Conservation (phyloP, 441 rosid genomes). For the Gossypium davidsonii region DNA sequence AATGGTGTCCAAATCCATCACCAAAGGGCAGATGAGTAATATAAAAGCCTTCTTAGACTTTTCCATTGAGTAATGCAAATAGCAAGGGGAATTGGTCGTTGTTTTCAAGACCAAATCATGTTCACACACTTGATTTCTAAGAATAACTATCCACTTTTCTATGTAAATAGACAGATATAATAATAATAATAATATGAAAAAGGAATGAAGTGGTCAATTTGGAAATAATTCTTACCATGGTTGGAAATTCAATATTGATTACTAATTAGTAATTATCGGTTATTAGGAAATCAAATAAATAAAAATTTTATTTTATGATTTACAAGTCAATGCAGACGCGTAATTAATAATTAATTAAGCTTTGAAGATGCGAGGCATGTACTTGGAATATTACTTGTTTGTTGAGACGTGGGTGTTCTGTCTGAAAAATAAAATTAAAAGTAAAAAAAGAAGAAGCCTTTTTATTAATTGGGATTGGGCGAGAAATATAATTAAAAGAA, state of each 20-base stretch:
- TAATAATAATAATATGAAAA: too few species aligned
- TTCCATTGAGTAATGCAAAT: not conserved
- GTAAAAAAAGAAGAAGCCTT: not conserved
- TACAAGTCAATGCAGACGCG: not conserved
- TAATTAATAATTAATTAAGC: not conserved
- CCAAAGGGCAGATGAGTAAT: not conserved
- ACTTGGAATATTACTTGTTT: not conserved
- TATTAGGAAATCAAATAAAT: not conserved
- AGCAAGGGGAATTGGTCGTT: not conserved
- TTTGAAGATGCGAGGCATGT: slow-evolving; percentile 4
- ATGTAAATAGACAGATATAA: not conserved
- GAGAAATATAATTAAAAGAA: not conserved
- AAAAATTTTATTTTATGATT: not conserved
- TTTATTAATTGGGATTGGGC: not conserved
- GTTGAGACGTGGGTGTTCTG: not conserved
- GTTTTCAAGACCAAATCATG: not conserved
- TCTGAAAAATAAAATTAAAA: not conserved
- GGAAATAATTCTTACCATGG: too few species aligned
- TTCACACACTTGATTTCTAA: not conserved
- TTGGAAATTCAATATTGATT: not conserved
- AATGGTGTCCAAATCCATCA: not conserved
- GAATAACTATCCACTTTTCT: not conserved
- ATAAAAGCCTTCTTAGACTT: not conserved
- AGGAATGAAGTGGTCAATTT: not conserved
- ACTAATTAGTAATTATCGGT: not conserved